Base-by-base conservation (phyloP, 306 rosid species). In the Mimosa bimucronata region DNA sequence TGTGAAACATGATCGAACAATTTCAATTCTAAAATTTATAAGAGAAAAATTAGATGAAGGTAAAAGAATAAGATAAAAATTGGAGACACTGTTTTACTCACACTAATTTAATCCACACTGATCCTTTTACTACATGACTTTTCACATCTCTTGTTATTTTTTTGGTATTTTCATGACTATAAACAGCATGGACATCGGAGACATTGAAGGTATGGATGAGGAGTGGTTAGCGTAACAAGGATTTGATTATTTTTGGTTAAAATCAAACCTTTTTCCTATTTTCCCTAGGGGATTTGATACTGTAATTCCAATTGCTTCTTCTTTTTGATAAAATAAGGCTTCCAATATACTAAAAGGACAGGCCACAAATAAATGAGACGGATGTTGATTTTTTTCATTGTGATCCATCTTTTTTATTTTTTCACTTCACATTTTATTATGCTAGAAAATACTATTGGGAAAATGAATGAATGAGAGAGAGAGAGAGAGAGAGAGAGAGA, bases 171-270 rank as follows among this genome's bases (percentile, higher is more conserved):
- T 46, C 13, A 37, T 62, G 78, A 50, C 1, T 42, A 30, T 25
- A 30, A 66, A 68, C 94, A 91, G 92, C 87, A 78, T 89, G 88
- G 92, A 88, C 65, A 85, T 87, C 77, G 91, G 87, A 83, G 88
- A 89, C 73, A 83, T 88, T 86, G 94, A 89, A 86, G 88, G 85
- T 53, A 81, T 88, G 80, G 92, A 87, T 80, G 91, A 80, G 50
- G 88, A 88, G 28, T 88, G 94, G 97, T 81, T 89, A 80, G 83
- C 84, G 16, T 88, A 87, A 83, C 81, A 76, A 83, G 87, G 85
- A 83, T 72, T 72, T 85, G 77, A 83, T 85, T 52, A 37, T 77
- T 60, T 71, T 75, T 31, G 30, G 57, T 69, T 75, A 42, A 42
- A 31, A 85, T 85, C 84, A 85, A 83, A 88, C 82, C 83, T 84